A percentile compares a stretch with the other conserved stretches of the same genome.
phyloP scores from a whole-genome alignment of 208 protist species.

The Trypanosoma theileri region DNA sequence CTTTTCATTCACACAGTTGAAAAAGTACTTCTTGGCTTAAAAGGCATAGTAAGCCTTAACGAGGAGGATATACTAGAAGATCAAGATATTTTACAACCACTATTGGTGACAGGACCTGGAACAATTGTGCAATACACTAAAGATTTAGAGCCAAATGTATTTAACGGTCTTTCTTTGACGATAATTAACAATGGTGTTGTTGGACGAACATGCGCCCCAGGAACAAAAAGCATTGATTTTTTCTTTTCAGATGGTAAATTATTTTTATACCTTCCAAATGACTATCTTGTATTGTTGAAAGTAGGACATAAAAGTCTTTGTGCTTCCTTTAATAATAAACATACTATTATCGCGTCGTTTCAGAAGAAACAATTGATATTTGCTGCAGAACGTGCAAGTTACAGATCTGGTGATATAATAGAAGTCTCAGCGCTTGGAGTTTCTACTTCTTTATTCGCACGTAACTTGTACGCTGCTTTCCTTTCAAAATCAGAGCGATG shows the following conservation, averaged over 20 bases:
- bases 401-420: slow-evolving; percentile 32
- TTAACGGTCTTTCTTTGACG: slow-evolving; percentile 43
- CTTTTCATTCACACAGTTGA: slow-evolving; percentile 38
- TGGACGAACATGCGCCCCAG: slow-evolving; percentile 44
- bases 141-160: slow-evolving; percentile 33
- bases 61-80: slow-evolving; percentile 20
- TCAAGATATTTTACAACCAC: slow-evolving; percentile 2
- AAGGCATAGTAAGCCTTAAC: slow-evolving; percentile 23
- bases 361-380: slow-evolving; percentile 28
- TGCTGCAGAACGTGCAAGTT: slow-evolving; percentile 26
- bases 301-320: slow-evolving; percentile 62
- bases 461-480: slow-evolving; percentile 40
- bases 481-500: slow-evolving; percentile 43
- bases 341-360: slow-evolving; percentile 39
- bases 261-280: slow-evolving; percentile 34
- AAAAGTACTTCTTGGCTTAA: slow-evolving; percentile 26
- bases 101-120: slow-evolving; percentile 40
- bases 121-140: slow-evolving; percentile 46
- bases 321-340: slow-evolving; percentile 34
- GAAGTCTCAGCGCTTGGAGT: slow-evolving; percentile 39
- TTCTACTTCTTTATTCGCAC: slow-evolving; percentile 42
- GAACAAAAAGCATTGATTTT: slow-evolving; percentile 39
- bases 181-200: slow-evolving; percentile 66
- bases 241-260: slow-evolving; percentile 36
- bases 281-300: not conserved